Conservation (phyloP, 805 yeast species). For the Sugiyamaella mastotermitis region DNA sequence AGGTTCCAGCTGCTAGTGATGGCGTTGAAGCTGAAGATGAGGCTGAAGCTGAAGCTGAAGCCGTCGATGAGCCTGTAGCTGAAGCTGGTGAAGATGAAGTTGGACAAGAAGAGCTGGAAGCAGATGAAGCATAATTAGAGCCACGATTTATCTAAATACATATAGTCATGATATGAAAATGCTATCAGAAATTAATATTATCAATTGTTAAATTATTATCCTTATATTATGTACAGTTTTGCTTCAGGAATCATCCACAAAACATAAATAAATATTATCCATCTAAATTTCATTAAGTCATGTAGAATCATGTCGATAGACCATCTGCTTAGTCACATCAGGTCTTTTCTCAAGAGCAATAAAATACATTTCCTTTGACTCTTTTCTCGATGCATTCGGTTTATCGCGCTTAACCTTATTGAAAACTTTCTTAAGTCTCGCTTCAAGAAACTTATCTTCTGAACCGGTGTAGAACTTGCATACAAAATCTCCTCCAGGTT, state of each 20-base stretch:
- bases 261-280: no score
- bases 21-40: constrained; percentile 28
- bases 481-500: constrained; percentile 64
- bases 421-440: constrained; percentile 53
- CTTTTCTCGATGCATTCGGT: constrained; percentile 74
- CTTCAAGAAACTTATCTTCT: constrained; percentile 64
- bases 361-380: constrained; percentile 78
- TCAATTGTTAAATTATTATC: no score
- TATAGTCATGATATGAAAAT: no score
- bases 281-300: no score
- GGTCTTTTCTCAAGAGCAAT: constrained; percentile 51
- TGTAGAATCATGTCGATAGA: no score
- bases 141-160: no score
- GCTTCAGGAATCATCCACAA: no score
- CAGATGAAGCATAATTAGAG: no score
- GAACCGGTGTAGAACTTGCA: constrained; percentile 83
- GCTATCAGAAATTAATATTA: no score
- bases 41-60: constrained; percentile 20
- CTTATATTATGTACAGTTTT: no score
- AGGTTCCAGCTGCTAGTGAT: constrained; percentile 20
- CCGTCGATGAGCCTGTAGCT: constrained; percentile 12
- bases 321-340: no score
- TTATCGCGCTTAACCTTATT: constrained; percentile 60
- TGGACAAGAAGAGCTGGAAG: constrained; percentile 19
- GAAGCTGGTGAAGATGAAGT: constrained; percentile 19